These are phyloP conservation scores for Crucihimalaya himalaica DNA, from an alignment of 345 rosid species.

Conservation along the genomic window DNA sequence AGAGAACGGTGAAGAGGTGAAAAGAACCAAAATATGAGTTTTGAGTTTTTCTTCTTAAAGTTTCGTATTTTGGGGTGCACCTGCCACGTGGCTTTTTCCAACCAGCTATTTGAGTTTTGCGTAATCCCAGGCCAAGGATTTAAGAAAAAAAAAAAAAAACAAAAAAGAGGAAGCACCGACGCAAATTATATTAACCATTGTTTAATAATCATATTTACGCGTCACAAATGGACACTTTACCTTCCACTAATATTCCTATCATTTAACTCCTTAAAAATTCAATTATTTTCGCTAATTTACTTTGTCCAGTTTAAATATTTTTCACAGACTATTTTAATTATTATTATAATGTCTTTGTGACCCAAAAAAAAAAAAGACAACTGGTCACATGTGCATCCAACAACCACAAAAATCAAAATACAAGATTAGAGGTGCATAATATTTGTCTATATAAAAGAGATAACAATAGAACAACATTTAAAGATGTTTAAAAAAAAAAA, in stretches of 20 bases:
- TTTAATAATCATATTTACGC: not conserved
- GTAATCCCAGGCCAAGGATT: not conserved
- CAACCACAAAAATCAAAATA: too few relatives aligned
- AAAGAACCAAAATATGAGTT: not conserved
- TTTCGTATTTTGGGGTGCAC: not conserved
- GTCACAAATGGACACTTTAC: not conserved
- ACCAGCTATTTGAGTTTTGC: constrained; percentile 13
- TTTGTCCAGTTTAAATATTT: too few relatives aligned
- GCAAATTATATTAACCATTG: not conserved
- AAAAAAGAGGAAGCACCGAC: constrained; percentile 10
- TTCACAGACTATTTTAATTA: too few relatives aligned
- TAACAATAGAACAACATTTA: too few relatives aligned
- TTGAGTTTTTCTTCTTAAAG: not conserved
- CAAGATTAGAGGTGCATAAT: too few relatives aligned
- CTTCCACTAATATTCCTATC: not conserved
- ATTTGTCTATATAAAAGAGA: too few relatives aligned
- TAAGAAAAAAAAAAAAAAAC: not conserved
- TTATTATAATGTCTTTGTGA: too few relatives aligned
- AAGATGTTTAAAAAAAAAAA: too few relatives aligned
- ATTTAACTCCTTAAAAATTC: too few relatives aligned
- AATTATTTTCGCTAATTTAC: too few relatives aligned
- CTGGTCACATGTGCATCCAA: too few relatives aligned
- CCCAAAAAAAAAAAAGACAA: too few relatives aligned
- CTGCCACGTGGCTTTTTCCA: constrained; percentile 34
- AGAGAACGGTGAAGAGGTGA: not conserved